These are phyloP conservation scores for Amylocarpus encephaloides DNA, from an alignment of 2,329 filamentous ascomycete species.

Conservation along the genomic window DNA sequence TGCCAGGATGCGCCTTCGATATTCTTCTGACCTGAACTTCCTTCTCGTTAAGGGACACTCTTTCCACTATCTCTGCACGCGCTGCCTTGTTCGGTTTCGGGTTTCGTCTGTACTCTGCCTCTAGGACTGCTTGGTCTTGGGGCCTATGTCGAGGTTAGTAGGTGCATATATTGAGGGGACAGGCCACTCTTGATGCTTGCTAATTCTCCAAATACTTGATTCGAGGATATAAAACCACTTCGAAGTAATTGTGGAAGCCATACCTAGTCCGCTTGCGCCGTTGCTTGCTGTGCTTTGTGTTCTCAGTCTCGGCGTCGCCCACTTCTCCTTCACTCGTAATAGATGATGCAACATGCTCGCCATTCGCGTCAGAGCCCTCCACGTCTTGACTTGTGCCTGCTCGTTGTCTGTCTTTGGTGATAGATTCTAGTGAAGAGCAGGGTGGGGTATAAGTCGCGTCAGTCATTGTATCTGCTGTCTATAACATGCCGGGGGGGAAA, in stretches of 20 bases:
- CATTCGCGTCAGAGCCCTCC: conserved; percentile 18
- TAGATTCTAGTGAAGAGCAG: conserved; percentile 20
- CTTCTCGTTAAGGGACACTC: conserved; percentile 79
- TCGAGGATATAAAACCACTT: background rate
- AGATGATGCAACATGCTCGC: conserved; percentile 16
- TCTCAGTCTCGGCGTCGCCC: conserved; percentile 21
- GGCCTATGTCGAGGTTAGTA: conserved; percentile 46
- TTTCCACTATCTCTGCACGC: conserved; percentile 75
- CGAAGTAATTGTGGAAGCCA: conserved; percentile 29
- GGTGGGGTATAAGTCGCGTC: conserved; percentile 9
- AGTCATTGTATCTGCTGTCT: background rate
- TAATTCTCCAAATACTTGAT: background rate
- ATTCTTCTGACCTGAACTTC: conserved; percentile 76
- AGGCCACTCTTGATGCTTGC: background rate
- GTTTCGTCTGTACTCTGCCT: conserved; percentile 77
- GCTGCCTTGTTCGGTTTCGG: conserved; percentile 88
- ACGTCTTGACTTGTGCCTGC: conserved; percentile 18
- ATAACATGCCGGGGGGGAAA: background rate
- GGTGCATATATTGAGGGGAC: background rate
- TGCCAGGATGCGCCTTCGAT: conserved; percentile 2
- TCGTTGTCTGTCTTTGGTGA: conserved; percentile 9
- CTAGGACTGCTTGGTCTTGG: conserved; percentile 82
- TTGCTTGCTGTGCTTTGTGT: conserved; percentile 33
- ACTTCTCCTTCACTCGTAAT: conserved; percentile 19
- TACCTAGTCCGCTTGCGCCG: conserved; percentile 61